Evolutionary conservation across 169 alveolate genomes (phyloP), one percentile per base, ranked within the genome.

Genomic region (Perkinsus olseni): DNA sequence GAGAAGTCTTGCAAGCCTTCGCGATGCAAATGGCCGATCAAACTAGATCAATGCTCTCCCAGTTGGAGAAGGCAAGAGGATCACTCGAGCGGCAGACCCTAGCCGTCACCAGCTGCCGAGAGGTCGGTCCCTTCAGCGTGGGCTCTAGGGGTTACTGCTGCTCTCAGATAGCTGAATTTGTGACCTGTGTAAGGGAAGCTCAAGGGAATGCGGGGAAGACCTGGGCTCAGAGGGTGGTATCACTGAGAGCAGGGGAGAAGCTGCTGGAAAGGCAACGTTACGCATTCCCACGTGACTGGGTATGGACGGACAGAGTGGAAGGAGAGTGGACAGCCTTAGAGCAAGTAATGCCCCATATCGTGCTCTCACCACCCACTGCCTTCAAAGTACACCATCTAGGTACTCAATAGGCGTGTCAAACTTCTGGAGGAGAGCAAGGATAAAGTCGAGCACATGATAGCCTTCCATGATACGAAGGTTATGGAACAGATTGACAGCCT

Each of bases 251-350:
- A 74, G 98, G 99, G 82, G 96, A 98, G 93, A 97, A 97, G 45
- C 96, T 98, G 50, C 94, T 98, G 48, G 98, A 97, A 74, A 95
- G 98, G 92, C 98, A 98, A 95, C 96, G 99, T 50, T 98, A 94
- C 95, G 92, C 96, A 39, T 98, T 98, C 93, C 99, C 99, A 21
- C 92, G 91, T 90, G 99, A 98, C 93, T 98, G 99, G 99, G 95
- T 97, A 62, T 96, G 98, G 96, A 96, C 98, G 40, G 99, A 98
- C 94, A 94, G 96, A 62, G 96, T 99, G 20, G 99, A 98, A 94
- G 98, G 99, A 0, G 99, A 98, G 45, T 97, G 99, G 98, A 97
- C 96, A 74, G 94, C 97, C 38, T 98, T 98, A 45, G 96, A 96
- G 93, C 98, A 98, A 92, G 92, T 96, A 38, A 91, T 95, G 93